Evolutionary conservation across 1,284 basidiomycete genomes (phyloP), one percentile per base, ranked within the genome.

Genomic region (Ganoderma multipileum): DNA sequence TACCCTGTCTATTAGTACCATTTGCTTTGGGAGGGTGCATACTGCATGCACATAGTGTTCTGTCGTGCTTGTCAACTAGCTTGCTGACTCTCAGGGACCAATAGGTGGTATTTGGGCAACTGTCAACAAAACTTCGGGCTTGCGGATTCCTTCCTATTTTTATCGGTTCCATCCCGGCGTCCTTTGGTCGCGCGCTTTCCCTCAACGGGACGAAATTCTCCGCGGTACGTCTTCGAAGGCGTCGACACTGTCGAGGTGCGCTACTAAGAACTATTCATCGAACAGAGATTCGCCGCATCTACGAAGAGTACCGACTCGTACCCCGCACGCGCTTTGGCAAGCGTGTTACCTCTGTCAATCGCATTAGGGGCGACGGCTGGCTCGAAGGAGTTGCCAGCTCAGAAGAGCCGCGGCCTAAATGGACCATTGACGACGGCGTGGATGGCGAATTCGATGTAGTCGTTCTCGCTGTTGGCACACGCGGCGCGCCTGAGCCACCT

Each of bases 51-150:
- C 14, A 11, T 11, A 73, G 73, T 77, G 1, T 72, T 75, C 26
- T 42, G 16, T 42, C 16, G 18, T 18, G 18, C 2, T 42, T 42
- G 16, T 20, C 4, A 42, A 42, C 76, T 8, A 7, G 44, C 61
- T 28, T 20, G n/a, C 28, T 20, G 41, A 42, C 16, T 18, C 41
- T 42, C 41, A 26, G 14, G 5, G 2, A 41, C 11, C 4, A 38
- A 18, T 28, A 78, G 86, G 87, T 23, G 89, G 89, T 0, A 89
- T 91, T 59, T 91, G 89, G 89, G 79, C 86, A 0, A 82, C 85
- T 57, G 89, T 90, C 61, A 91, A 90, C 76, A 81, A 79, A 8
- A 88, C 88, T 0, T 87, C 86, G 1, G 86, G 87, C 9, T 80
- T 91, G 0, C 89, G 91, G 77, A 84, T 91, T 68, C 89, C 88